These are phyloP conservation scores for Cadophora luteo-olivacea DNA, from an alignment of 2,329 filamentous ascomycete genomes.

Conservation along the genomic window DNA sequence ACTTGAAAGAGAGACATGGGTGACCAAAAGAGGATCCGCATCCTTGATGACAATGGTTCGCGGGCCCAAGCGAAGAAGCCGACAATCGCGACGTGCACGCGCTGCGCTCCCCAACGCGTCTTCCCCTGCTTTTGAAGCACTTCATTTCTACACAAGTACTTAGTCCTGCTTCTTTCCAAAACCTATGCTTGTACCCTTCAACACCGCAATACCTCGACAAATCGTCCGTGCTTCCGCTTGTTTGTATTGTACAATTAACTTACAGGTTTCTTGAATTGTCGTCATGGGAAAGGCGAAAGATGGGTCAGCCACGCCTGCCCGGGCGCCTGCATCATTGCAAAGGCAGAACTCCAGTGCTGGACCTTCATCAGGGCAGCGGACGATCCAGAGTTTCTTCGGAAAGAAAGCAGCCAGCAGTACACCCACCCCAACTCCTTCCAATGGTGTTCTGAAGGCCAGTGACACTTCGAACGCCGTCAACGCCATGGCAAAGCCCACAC, in stretches of 20 bases:
- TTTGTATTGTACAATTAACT: slow-evolving; percentile 1
- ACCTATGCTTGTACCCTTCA: too few species aligned
- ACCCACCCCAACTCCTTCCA: slow-evolving; percentile 46
- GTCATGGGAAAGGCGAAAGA: slow-evolving; percentile 27
- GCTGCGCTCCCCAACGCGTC: slow-evolving; percentile 13
- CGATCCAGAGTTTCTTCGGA: slow-evolving; percentile 82
- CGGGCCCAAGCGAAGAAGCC: slow-evolving; percentile 4
- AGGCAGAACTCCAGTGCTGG: slow-evolving; percentile 43
- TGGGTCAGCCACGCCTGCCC: slow-evolving; percentile 37
- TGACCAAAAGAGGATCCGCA: background rate
- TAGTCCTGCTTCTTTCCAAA: background rate
- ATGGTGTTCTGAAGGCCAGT: slow-evolving; percentile 41
- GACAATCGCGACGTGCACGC: slow-evolving; percentile 1
- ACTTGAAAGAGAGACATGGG: background rate
- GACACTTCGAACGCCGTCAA: slow-evolving; percentile 46
- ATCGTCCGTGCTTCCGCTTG: background rate
- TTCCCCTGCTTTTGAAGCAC: background rate
- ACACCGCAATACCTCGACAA: background rate
- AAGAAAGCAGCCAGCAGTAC: slow-evolving; percentile 58
- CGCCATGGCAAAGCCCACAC: slow-evolving; percentile 41
- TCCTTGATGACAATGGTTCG: slow-evolving; percentile 1
- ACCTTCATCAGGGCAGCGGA: slow-evolving; percentile 66
- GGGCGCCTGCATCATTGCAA: slow-evolving; percentile 39
- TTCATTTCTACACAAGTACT: background rate
- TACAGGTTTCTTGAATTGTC: background rate